Conservation (phyloP, 306 rosid species). For the Datisca glomerata region DNA sequence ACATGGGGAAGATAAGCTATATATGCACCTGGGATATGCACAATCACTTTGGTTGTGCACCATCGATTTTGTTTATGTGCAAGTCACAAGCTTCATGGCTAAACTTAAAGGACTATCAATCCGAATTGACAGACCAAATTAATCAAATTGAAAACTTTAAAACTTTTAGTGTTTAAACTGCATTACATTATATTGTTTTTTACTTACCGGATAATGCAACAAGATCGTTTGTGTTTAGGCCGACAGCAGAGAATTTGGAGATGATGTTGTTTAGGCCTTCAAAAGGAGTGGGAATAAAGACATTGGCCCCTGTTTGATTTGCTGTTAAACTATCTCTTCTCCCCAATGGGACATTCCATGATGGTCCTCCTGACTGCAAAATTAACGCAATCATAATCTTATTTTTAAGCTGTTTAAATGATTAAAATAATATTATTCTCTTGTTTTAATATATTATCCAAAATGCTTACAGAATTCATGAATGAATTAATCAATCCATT, state of each 20-base stretch:
- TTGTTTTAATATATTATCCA: background rate
- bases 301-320: conserved; percentile 48
- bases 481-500: no score
- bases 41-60: no score
- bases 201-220: conserved; percentile 59
- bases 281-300: conserved; percentile 40
- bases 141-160: no score
- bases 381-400: background rate
- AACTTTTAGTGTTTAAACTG: no score
- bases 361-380: conserved; percentile 53
- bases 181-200: background rate
- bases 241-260: conserved; percentile 43
- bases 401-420: background rate
- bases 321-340: conserved; percentile 59
- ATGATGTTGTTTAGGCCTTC: conserved; percentile 31
- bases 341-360: conserved; percentile 60
- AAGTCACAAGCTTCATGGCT: no score
- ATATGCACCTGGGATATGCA: no score
- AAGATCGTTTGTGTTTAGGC: conserved; percentile 50
- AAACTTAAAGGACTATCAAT: no score
- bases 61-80: no score
- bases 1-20: no score
- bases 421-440: background rate
- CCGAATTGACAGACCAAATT: no score
- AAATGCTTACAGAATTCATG: no score